Evolutionary conservation across 2,329 filamentous ascomycete species (phyloP).

Genomic region (Scedosporium dehoogii): DNA sequence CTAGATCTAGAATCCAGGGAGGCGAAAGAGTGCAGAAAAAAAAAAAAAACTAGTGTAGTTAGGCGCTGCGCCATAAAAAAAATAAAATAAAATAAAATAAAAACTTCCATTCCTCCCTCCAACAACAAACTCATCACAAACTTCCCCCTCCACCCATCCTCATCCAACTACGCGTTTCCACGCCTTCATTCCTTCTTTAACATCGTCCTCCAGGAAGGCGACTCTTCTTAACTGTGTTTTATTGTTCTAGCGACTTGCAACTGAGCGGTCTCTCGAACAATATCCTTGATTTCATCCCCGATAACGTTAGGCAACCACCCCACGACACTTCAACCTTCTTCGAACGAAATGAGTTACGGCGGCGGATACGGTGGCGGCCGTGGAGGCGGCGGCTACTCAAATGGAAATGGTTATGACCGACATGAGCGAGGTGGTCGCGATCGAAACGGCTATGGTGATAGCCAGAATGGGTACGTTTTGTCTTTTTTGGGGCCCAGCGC

Average conservation of each 20-base stretch:
- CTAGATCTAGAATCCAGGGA: conserved; percentile 5
- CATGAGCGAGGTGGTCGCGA: conserved; percentile 26
- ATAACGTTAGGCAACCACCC: not conserved
- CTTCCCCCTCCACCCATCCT: not conserved
- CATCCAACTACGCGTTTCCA: not conserved
- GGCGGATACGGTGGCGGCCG: conserved; percentile 19
- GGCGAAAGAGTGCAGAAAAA: conserved; percentile 11
- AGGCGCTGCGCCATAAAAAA: not conserved
- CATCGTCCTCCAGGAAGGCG: not conserved
- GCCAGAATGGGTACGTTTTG: conserved; percentile 26
- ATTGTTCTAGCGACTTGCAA: conserved; percentile 1
- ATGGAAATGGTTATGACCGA: conserved; percentile 29
- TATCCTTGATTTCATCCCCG: not conserved
- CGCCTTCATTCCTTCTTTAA: not conserved
- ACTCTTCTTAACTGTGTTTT: not conserved
- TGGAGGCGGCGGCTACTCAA: conserved; percentile 18
- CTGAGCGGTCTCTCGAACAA: conserved; percentile 3
- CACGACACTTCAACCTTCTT: not conserved
- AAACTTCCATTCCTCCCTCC: not conserved
- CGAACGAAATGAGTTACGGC: conserved; percentile 13
- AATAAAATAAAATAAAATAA: not conserved
- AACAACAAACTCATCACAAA: not conserved
- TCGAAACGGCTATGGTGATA: conserved; percentile 38
- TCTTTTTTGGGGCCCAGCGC: not conserved
- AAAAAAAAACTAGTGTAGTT: conserved; percentile 13